Base-by-base conservation (phyloP, 176 grass and related monocot species). In the Oropetium thomaeum region DNA sequence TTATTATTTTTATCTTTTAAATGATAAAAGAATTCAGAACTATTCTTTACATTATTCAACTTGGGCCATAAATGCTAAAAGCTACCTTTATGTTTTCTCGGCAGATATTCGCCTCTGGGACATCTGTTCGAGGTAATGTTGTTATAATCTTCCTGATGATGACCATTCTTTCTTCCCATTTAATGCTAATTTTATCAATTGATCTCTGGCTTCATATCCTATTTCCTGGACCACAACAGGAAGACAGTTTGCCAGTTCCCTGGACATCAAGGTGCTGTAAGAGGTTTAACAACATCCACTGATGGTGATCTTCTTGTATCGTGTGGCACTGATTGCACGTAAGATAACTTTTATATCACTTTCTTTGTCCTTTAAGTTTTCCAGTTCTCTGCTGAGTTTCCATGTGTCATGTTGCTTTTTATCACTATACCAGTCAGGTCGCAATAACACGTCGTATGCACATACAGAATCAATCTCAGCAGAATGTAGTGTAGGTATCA, bases 51-150 rank as follows among this genome's bases (percentile, higher is more conserved):
- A n/a, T n/a, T n/a, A n/a, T n/a, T n/a, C n/a, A n/a, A 65, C 65
- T 75, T 79, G 32, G 26, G 54, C 47, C 4, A 9, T n/a, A 67
- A 74, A 59, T 67, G 34, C 10, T 72, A 48, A 84, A 74, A 40
- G 15, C 20, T 58, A 25, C 8, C 30, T 51, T 58, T 67, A 13
- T 89, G 39, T 83, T 80, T 68, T 83, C 63, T 69, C 57, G 22
- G 19, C 89, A 98, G 95, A 98, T 90, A 90, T 98, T 88, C 91
- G 86, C 73, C 79, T 94, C 52, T 94, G 91, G 91, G 95, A 94
- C 82, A 87, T 94, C 63, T 91, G 86, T 82, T 65, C 89, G 52
- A 98, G 95, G 95, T 98, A 91, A 47, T 62, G 38, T 31, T n/a
- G 7, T 31, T 42, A 30, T 19, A 75, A 33, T 10, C 25, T 79